These are phyloP conservation scores for Schwanniomyces etchellsii DNA, from an alignment of 1,139 yeast genomes.

Conservation along the genomic window DNA sequence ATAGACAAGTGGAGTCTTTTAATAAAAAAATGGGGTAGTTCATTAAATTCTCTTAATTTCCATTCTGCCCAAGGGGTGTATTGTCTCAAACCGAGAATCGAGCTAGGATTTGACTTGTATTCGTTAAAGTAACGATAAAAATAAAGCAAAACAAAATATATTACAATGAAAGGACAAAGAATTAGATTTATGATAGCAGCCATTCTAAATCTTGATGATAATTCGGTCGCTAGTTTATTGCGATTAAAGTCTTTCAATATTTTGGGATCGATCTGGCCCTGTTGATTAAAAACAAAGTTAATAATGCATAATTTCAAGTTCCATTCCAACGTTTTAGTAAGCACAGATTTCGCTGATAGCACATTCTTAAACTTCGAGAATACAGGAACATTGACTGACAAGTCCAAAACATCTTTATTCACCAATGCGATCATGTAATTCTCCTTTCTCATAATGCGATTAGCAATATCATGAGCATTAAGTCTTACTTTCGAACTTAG, in stretches of 20 bases:
- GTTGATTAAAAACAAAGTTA: conserved; percentile 77
- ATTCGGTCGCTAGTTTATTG: conserved; percentile 59
- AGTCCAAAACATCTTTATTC: conserved; percentile 69
- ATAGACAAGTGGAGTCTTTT: conserved; percentile 72
- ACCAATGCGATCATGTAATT: conserved; percentile 87
- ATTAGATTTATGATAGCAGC: conserved; percentile 83
- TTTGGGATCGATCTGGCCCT: conserved; percentile 76
- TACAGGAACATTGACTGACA: conserved; percentile 35
- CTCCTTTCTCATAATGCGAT: conserved; percentile 91
- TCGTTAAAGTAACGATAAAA: conserved; percentile 92
- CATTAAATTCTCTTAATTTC: conserved; percentile 92
- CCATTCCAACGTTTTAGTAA: conserved; percentile 93
- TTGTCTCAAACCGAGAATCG: conserved; percentile 72
- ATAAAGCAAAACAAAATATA: conserved; percentile 74
- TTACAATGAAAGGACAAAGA: conserved; percentile 79
- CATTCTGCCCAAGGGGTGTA: conserved; percentile 94
- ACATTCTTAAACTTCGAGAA: conserved; percentile 32
- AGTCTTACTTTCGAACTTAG: conserved; percentile 66
- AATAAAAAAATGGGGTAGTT: conserved; percentile 80
- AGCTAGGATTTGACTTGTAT: conserved; percentile 81
- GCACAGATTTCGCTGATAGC: conserved; percentile 30
- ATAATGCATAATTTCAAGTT: conserved; percentile 81
- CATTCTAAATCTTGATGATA: conserved; percentile 72
- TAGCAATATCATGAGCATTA: conserved; percentile 92
- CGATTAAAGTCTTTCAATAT: conserved; percentile 72